phyloP scores from a whole-genome alignment of 164 flowering plant genomes.

The Sextonia rubra region DNA sequence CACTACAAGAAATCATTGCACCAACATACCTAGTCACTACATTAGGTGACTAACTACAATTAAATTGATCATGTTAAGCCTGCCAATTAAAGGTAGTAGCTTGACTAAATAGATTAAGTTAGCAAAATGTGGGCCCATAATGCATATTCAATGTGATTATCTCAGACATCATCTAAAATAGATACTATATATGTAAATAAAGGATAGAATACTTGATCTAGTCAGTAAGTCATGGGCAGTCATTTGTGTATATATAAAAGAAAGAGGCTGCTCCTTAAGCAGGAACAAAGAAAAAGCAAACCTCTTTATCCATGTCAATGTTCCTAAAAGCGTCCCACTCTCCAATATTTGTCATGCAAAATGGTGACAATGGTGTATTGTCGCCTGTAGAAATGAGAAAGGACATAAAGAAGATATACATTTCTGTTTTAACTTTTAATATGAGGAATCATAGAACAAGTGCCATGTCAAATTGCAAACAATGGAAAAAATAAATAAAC shows the following conservation, averaged over 20 bases:
- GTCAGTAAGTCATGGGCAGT: background rate
- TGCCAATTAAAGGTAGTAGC: too few relatives aligned
- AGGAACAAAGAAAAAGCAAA: constrained; percentile 17
- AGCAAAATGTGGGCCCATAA: too few relatives aligned
- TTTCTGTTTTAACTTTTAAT: too few relatives aligned
- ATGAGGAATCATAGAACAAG: constrained; percentile 2
- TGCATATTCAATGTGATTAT: too few relatives aligned
- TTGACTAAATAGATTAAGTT: too few relatives aligned
- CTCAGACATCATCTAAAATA: too few relatives aligned
- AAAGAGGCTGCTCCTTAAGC: background rate
- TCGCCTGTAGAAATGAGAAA: constrained; percentile 56
- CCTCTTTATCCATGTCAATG: constrained; percentile 98
- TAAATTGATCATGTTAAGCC: too few relatives aligned
- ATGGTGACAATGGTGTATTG: constrained; percentile 63
- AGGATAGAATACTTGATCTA: background rate
- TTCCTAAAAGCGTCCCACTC: constrained; percentile 87
- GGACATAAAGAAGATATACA: too few relatives aligned
- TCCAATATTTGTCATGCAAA: constrained; percentile 68
- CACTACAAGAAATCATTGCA: too few relatives aligned
- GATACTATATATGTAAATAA: too few relatives aligned
- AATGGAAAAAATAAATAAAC: background rate
- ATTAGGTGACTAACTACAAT: too few relatives aligned
- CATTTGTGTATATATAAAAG: background rate
- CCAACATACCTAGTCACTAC: too few relatives aligned
- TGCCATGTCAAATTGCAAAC: constrained; percentile 1